phyloP scores from a whole-genome alignment of 345 rosid species.

The Odontarrhena argentea region DNA sequence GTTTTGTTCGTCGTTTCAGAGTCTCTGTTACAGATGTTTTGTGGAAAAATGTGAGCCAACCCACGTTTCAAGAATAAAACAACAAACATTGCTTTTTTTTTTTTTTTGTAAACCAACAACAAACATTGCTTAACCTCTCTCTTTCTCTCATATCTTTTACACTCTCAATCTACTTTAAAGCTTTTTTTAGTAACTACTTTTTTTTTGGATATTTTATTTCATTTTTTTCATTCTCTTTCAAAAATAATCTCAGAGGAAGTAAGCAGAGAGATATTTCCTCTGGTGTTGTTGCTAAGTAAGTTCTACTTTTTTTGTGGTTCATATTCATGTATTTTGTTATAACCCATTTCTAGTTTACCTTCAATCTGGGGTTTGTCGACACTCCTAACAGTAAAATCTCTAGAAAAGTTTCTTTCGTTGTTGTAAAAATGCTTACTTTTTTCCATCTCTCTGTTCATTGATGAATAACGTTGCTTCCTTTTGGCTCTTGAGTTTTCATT shows the following conservation, averaged over 20 bases:
- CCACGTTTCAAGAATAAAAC: slow-evolving; percentile 37
- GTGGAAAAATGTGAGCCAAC: slow-evolving; percentile 43
- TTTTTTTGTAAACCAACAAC: no score
- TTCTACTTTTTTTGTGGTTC: slow-evolving; percentile 11
- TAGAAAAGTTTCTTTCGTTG: not conserved
- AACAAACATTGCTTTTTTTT: slow-evolving; percentile 13
- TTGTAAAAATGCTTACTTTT: slow-evolving; percentile 16
- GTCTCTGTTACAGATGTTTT: slow-evolving; percentile 32
- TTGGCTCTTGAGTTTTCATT: slow-evolving; percentile 18
- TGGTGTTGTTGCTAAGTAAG: slow-evolving; percentile 26
- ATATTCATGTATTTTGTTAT: not conserved
- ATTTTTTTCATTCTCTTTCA: not conserved
- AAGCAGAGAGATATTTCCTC: not conserved
- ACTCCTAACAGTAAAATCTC: slow-evolving; percentile 19
- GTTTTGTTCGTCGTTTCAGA: slow-evolving; percentile 25
- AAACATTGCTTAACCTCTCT: slow-evolving; percentile 19
- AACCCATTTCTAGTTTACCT: slow-evolving; percentile 10
- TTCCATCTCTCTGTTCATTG: not conserved
- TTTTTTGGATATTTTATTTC: not conserved
- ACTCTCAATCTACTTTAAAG: slow-evolving; percentile 31
- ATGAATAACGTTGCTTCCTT: slow-evolving; percentile 25
- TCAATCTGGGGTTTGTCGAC: slow-evolving; percentile 6
- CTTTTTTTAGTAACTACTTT: slow-evolving; percentile 31
- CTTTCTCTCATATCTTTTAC: slow-evolving; percentile 5
- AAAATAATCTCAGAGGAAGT: slow-evolving; percentile 1